These are phyloP conservation scores for Pseudodiploospora longispora DNA, from an alignment of 2,329 filamentous ascomycete species.

Conservation along the genomic window DNA sequence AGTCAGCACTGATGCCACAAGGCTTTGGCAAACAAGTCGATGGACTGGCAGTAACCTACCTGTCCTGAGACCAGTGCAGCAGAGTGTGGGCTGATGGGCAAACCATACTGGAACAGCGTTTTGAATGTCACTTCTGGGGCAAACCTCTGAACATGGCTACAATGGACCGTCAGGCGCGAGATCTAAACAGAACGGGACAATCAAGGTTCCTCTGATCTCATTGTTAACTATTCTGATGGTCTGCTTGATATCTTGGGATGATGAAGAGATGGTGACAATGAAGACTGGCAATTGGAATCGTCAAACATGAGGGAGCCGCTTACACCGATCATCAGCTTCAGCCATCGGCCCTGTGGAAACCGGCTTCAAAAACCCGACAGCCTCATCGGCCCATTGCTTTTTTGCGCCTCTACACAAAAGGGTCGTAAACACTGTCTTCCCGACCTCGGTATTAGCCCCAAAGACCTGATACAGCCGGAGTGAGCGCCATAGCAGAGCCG, in stretches of 20 bases:
- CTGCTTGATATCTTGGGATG: neutral
- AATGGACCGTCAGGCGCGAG: neutral
- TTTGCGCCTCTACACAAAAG: constrained; percentile 57
- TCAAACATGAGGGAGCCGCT: constrained; percentile 3
- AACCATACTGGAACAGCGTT: constrained; percentile 63
- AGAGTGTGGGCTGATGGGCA: constrained; percentile 70
- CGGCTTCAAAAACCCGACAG: constrained; percentile 65
- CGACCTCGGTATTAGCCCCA: constrained; percentile 76
- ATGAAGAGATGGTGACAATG: neutral
- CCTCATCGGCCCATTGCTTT: constrained; percentile 34
- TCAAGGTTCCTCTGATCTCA: neutral
- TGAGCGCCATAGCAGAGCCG: constrained; percentile 58
- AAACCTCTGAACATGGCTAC: constrained; percentile 56
- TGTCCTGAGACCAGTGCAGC: constrained; percentile 47
- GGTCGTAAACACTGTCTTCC: constrained; percentile 75
- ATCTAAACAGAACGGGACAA: neutral
- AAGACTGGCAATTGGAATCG: neutral
- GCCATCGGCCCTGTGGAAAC: constrained; percentile 65
- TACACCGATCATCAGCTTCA: constrained; percentile 64
- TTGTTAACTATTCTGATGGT: too few relatives aligned
- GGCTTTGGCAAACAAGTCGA: too few relatives aligned
- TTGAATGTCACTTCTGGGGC: constrained; percentile 39
- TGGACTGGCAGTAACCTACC: constrained; percentile 19
- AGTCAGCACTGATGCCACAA: too few relatives aligned
- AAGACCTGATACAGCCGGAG: constrained; percentile 68